Evolutionary conservation across 306 rosid species (phyloP).

Genomic region (cucumber (Cucumis sativus)): Cucumber_9930_V3 NC_026655.2:4930501-4931000

Average conservation of each 20-base stretch:
- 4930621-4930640: slow-evolving; percentile 12
- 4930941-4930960: background rate
- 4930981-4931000: background rate
- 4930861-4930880: background rate
- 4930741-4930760: slow-evolving; percentile 4
- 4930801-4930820: too few relatives aligned
- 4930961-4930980: slow-evolving; percentile 6
- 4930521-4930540: slow-evolving; percentile 5
- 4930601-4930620: slow-evolving; percentile 1
- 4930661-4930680: background rate
- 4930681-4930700: slow-evolving; percentile 5
- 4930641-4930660: slow-evolving; percentile 1
- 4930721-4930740: background rate
- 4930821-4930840: too few relatives aligned
- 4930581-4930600: slow-evolving; percentile 10
- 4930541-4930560: slow-evolving; percentile 13
- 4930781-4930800: background rate
- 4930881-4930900: background rate
- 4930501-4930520: slow-evolving; percentile 12
- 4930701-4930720: slow-evolving; percentile 1
- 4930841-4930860: background rate
- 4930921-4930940: background rate
- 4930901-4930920: slow-evolving; percentile 1
- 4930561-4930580: slow-evolving; percentile 11
- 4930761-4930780: background rate